Conservation (phyloP, 2,329 filamentous ascomycete genomes). For the Venturia carpophila region DNA sequence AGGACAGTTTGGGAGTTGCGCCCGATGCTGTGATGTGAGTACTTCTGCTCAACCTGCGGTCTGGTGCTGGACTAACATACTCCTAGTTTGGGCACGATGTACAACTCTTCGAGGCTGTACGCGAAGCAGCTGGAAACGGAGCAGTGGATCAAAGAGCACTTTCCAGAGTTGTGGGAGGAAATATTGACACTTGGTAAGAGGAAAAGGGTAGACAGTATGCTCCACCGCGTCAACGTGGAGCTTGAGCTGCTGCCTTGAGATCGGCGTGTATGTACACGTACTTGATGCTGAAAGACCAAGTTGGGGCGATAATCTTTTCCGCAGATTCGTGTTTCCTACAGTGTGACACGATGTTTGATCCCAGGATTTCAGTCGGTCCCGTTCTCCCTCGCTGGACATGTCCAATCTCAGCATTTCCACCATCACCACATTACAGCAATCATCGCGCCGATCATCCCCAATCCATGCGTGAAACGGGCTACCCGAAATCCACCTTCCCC, state of each 20-base stretch:
- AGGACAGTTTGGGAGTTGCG: constrained; percentile 9
- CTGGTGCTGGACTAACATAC: background rate
- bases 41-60: background rate
- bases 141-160: constrained; percentile 12
- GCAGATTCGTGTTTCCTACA: background rate
- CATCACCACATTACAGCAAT: background rate
- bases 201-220: background rate
- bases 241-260: constrained; percentile 11
- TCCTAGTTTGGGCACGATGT: constrained; percentile 11
- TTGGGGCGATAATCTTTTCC: background rate
- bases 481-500: constrained; percentile 37
- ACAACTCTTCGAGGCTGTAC: background rate
- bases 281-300: background rate
- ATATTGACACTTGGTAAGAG: constrained; percentile 6
- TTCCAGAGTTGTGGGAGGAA: background rate
- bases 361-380: no score
- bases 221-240: background rate
- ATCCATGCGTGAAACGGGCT: background rate
- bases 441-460: background rate
- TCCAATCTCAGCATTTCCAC: no score
- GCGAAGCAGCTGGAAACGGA: constrained; percentile 6
- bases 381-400: no score
- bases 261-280: background rate
- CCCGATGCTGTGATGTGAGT: constrained; percentile 18
- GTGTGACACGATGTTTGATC: no score